phyloP scores from a whole-genome alignment of 164 flowering plant species.

The Sextonia rubra region DNA sequence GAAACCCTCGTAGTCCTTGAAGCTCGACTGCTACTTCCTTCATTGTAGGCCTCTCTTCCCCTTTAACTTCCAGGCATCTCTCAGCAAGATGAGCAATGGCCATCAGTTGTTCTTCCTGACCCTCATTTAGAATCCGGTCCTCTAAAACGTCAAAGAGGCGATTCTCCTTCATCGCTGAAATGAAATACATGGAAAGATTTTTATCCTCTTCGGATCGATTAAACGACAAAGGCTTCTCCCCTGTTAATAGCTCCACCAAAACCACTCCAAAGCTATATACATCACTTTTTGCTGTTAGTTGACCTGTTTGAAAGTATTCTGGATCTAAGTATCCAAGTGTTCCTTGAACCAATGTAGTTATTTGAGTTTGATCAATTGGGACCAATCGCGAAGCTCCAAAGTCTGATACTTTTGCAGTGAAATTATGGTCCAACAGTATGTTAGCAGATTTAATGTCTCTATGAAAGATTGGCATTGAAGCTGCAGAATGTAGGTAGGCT shows the following conservation, averaged over 20 bases:
- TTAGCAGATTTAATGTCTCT: slow-evolving; percentile 7
- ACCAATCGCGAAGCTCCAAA: slow-evolving; percentile 3
- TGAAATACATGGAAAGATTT: not conserved
- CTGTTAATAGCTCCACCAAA: not conserved
- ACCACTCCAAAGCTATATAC: slow-evolving; percentile 10
- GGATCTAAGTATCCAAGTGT: slow-evolving; percentile 7
- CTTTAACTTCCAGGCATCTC: not conserved
- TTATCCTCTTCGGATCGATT: not conserved
- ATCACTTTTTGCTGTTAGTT: slow-evolving; percentile 9
- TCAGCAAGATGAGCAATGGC: not conserved
- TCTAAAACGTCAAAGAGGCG: not conserved
- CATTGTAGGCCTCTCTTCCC: slow-evolving; percentile 3
- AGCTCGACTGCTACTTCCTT: not conserved
- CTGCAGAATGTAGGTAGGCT: not conserved
- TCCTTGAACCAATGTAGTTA: not conserved
- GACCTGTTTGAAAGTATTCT: not conserved
- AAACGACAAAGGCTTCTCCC: not conserved
- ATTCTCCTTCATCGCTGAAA: slow-evolving; percentile 1
- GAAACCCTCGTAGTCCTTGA: not conserved
- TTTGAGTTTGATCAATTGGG: not conserved
- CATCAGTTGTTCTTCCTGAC: not conserved
- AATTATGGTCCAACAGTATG: slow-evolving; percentile 7
- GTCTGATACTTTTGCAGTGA: slow-evolving; percentile 5
- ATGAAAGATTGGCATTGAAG: slow-evolving; percentile 7
- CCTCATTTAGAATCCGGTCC: not conserved